A percentile compares a stretch with the other conserved stretches of the same genome.
These are phyloP conservation scores for Ilex paraguariensis DNA, from an alignment of 305 asterid species.

Conservation along the genomic window DNA sequence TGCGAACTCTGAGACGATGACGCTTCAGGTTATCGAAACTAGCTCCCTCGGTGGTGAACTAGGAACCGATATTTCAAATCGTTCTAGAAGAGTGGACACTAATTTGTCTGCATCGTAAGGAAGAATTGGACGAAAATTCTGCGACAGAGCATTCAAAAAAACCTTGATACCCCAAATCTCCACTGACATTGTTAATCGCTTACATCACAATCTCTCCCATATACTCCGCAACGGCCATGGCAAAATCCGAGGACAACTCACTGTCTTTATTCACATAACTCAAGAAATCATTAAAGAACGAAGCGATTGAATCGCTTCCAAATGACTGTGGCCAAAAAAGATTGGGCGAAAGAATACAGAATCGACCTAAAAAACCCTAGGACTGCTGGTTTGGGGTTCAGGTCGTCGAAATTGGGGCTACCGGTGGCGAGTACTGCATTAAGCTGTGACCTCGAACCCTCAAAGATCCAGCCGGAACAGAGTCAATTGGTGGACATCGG, in stretches of 20 bases:
- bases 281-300: conserved; percentile 62
- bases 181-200: conserved; percentile 35
- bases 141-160: conserved; percentile 59
- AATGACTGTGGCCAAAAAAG: conserved; percentile 92
- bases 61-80: conserved; percentile 47
- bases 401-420: conserved; percentile 52
- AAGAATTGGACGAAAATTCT: conserved; percentile 67
- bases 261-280: conserved; percentile 55
- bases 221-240: conserved; percentile 61
- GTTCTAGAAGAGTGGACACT: conserved; percentile 59
- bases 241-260: conserved; percentile 55
- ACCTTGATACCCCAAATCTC: conserved; percentile 42
- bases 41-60: conserved; percentile 48
- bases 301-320: conserved; percentile 50
- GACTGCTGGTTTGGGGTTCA: conserved; percentile 59
- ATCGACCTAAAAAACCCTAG: conserved; percentile 77
- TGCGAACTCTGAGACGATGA: conserved; percentile 60
- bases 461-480: conserved; percentile 63
- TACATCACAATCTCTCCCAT: conserved; percentile 71
- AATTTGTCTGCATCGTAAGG: conserved; percentile 70
- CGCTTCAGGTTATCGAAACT: conserved; percentile 30
- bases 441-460: conserved; percentile 87
- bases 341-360: conserved; percentile 55
- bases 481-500: conserved; percentile 52
- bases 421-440: conserved; percentile 77